Evolutionary conservation across 2,329 filamentous ascomycete species (phyloP), one percentile per base, ranked within the genome.

Genomic region (Remersonia thermophila): DNA sequence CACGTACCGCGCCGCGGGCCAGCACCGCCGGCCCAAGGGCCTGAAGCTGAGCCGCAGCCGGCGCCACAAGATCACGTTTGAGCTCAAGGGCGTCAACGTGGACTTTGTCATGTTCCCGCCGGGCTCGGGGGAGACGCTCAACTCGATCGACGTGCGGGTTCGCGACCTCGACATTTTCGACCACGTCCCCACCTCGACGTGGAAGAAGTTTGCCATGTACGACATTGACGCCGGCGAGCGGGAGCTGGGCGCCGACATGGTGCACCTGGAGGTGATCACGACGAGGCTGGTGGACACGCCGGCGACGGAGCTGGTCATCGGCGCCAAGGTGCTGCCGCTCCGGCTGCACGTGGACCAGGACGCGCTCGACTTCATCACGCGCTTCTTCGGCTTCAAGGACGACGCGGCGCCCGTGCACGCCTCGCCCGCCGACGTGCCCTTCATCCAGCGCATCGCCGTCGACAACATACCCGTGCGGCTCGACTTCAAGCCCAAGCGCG

Each of bases 371-470:
- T 98, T 98, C 54, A 83, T 98, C 53, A 93, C 83, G 2, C 77
- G 91, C 2, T 98, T 98, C 65, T 98, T 98, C 51, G 87, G 93
- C 51, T 98, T 98, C 67, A 93, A 94, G 52, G 86, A 95, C 48
- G 82, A 87, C 28, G 62, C 62, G 2, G 60, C 62, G 7, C 63
- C 70, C 0, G 60, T 64, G 4, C 67, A 75, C 20, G 60, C 65
- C 3, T 71, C 75, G 1, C 69, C 76, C 2, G 77, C 77, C 31
- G 86, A 93, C 37, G 63, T 80, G 6, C 83, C 85, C 0, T 98
- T 95, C 57, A 66, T 98, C 2, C 89, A 96, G 54, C 74, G 91
- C 36, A 80, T 85, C 1, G 91, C 96, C 59, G 70, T 98, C 32
- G 82, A 84, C 45, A 75, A 83, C 3, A 73, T 98, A 16, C 78